Conservation (phyloP, 805 yeast species). For the Spathaspora hagerdaliae region DNA sequence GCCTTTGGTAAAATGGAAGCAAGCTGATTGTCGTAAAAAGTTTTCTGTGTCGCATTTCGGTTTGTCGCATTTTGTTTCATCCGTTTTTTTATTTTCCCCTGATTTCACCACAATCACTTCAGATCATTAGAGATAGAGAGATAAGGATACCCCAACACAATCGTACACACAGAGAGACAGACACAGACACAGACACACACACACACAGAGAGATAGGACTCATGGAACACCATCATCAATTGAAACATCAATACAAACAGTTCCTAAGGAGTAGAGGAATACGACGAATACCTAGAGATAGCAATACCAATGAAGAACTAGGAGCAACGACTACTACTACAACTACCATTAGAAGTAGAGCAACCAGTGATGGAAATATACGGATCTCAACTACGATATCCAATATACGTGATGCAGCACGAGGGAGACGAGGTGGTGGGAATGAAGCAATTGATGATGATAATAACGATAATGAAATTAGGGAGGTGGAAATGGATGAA, state of each 20-base stretch:
- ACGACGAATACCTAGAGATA: background rate
- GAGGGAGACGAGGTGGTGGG: background rate
- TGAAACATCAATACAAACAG: background rate
- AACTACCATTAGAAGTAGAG: slow-evolving; percentile 2
- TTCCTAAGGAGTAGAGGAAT: background rate
- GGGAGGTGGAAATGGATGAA: background rate
- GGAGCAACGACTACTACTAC: background rate
- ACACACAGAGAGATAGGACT: background rate
- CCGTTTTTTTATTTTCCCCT: too few relatives aligned
- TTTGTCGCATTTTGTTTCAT: too few relatives aligned
- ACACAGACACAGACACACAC: too few relatives aligned
- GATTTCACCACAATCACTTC: too few relatives aligned
- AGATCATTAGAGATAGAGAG: too few relatives aligned
- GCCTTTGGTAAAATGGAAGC: too few relatives aligned
- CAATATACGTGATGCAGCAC: slow-evolving; percentile 1
- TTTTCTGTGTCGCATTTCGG: too few relatives aligned
- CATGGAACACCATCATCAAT: background rate
- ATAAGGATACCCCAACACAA: too few relatives aligned
- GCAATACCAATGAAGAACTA: background rate
- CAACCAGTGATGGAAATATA: slow-evolving; percentile 4
- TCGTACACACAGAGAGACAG: too few relatives aligned
- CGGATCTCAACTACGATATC: slow-evolving; percentile 2
- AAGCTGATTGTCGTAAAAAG: too few relatives aligned
- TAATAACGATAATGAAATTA: background rate
- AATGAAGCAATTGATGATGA: background rate